Evolutionary conservation across 2,329 filamentous ascomycete genomes (phyloP).

Genomic region (Beauveria bassiana): DNA sequence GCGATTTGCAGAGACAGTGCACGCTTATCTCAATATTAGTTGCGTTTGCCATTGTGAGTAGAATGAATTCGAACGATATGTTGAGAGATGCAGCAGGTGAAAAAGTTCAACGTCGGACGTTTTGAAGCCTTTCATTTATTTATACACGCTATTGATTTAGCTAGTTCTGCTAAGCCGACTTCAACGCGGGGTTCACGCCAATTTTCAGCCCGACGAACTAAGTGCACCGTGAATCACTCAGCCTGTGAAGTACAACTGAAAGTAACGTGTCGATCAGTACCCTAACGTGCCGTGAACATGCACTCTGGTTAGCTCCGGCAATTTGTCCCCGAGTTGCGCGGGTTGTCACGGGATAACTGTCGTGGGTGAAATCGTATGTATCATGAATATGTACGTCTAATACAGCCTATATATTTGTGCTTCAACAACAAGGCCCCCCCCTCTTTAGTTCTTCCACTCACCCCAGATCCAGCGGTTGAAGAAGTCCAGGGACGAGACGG

Average conservation of each 20-base stretch:
- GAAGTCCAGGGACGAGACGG: conserved; percentile 11
- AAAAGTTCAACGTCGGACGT: not conserved
- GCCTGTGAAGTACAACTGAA: not conserved
- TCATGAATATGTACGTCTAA: conserved; percentile 2
- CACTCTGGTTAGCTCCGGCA: not conserved
- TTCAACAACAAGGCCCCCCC: not conserved
- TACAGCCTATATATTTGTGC: not conserved
- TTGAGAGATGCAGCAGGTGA: not conserved
- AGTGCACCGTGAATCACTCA: not conserved
- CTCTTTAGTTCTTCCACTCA: conserved; percentile 11
- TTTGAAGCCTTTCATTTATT: not conserved
- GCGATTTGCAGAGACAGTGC: conserved; percentile 36
- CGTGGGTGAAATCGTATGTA: not conserved
- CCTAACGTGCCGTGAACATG: not conserved
- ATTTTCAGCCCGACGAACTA: not conserved
- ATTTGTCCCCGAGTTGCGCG: not conserved
- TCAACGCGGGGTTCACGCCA: not conserved
- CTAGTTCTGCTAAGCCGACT: not conserved
- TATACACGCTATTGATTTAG: not conserved
- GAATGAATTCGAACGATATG: not conserved
- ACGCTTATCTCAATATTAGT: not conserved
- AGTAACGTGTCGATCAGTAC: not conserved
- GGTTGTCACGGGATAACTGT: not conserved
- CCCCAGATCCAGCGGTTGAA: conserved; percentile 15
- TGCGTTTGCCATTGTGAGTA: not conserved